A percentile compares a stretch with the other conserved stretches of the same genome.
These are phyloP conservation scores for Ajuga reptans DNA, from an alignment of 305 asterid genomes.

Conservation along the genomic window DNA sequence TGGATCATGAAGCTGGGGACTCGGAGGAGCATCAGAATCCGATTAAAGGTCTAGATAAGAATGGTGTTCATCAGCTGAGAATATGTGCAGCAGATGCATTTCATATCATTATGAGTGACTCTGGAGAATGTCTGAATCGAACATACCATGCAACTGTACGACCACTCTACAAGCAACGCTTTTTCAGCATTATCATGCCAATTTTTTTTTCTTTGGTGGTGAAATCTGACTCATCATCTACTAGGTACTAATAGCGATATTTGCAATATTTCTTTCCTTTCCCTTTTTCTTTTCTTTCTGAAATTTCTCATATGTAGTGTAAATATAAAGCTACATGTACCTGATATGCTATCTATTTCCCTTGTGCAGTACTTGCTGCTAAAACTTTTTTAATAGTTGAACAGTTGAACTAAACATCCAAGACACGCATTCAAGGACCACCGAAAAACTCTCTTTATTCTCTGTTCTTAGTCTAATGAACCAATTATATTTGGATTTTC, in stretches of 20 bases:
- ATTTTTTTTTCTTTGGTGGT: conserved; percentile 46
- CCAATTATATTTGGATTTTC: background rate
- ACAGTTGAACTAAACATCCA: background rate
- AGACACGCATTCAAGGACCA: conserved; percentile 2
- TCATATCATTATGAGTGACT: conserved; percentile 73
- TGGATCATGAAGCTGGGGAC: conserved; percentile 32
- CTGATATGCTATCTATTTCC: background rate
- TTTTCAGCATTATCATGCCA: conserved; percentile 67
- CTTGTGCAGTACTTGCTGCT: conserved; percentile 7
- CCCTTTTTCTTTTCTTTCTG: background rate
- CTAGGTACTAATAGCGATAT: conserved; percentile 41
- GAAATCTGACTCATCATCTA: conserved; percentile 42
- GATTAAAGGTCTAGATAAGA: conserved; percentile 32
- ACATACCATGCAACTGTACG: conserved; percentile 61
- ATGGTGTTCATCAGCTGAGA: conserved; percentile 44
- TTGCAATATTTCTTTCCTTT: background rate
- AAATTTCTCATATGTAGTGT: background rate
- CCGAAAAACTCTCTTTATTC: background rate
- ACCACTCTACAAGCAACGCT: conserved; percentile 93
- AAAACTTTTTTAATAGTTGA: background rate
- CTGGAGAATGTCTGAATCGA: conserved; percentile 67
- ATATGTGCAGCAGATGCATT: conserved; percentile 81
- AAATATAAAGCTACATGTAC: background rate
- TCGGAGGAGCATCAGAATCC: conserved; percentile 27
- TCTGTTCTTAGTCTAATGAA: background rate